A percentile compares a stretch with the other conserved stretches of the same genome.
Conservation (phyloP, 306 rosid species). For the Luffa aegyptiaca region DNA sequence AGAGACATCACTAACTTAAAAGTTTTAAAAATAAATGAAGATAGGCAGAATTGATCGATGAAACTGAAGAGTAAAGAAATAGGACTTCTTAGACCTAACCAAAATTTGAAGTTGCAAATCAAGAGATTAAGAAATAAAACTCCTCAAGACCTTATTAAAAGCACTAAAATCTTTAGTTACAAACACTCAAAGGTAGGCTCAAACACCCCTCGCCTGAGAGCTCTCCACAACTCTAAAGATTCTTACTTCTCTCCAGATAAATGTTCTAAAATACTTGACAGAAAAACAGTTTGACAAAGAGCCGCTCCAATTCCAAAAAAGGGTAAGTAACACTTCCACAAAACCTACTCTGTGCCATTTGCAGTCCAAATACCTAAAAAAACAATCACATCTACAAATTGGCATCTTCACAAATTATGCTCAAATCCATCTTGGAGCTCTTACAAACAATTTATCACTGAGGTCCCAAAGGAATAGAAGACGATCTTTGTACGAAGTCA, state of each 20-base stretch:
- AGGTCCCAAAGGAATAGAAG: neutral
- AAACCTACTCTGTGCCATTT: neutral
- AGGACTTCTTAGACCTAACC: neutral
- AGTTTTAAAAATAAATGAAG: neutral
- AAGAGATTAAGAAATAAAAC: neutral
- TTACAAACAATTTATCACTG: neutral
- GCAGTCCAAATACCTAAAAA: neutral
- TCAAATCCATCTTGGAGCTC: neutral
- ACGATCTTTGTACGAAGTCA: neutral
- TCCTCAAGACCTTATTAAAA: neutral
- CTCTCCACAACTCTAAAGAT: neutral
- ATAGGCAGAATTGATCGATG: neutral
- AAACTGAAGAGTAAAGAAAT: neutral
- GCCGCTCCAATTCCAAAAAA: neutral
- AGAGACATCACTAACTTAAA: neutral
- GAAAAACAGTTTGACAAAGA: neutral
- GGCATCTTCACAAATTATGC: neutral
- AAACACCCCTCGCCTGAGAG: neutral
- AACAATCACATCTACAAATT: neutral
- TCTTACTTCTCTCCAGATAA: neutral
- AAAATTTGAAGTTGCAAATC: neutral
- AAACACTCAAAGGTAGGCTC: neutral
- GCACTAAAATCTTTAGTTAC: neutral
- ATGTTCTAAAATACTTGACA: neutral
- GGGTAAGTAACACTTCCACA: neutral